phyloP scores from a whole-genome alignment of 371 early-diverging fungal genomes.

The Haplosporangium sp. region DNA sequence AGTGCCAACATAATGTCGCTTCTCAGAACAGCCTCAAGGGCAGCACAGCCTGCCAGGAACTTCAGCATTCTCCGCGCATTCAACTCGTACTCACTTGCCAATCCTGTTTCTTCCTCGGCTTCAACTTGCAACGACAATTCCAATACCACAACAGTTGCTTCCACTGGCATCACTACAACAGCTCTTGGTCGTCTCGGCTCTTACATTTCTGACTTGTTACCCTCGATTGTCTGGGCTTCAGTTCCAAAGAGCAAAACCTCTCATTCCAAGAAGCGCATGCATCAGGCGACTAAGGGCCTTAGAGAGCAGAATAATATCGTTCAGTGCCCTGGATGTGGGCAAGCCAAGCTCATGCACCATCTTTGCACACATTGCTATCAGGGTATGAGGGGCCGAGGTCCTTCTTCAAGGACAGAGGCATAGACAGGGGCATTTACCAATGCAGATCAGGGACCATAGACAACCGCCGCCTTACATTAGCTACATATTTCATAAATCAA shows the following conservation, averaged over 20 bases:
- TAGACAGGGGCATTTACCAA: not conserved
- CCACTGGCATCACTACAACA: slow-evolving; percentile 36
- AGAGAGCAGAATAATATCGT: slow-evolving; percentile 79
- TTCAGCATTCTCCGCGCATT: slow-evolving; percentile 34
- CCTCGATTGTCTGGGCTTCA: slow-evolving; percentile 75
- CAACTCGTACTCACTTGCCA: slow-evolving; percentile 30
- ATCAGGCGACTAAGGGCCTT: slow-evolving; percentile 84
- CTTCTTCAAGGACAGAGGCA: slow-evolving; percentile 34
- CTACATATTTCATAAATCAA: not conserved
- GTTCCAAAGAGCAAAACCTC: slow-evolving; percentile 91
- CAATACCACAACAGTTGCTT: slow-evolving; percentile 15
- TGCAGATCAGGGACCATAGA: not conserved
- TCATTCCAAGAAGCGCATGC: slow-evolving; percentile 89
- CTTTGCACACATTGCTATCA: slow-evolving; percentile 82
- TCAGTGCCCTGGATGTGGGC: slow-evolving; percentile 81
- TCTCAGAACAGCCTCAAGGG: slow-evolving; percentile 27
- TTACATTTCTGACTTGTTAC: slow-evolving; percentile 52
- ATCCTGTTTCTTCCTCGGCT: slow-evolving; percentile 5
- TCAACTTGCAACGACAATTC: slow-evolving; percentile 5
- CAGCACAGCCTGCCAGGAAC: slow-evolving; percentile 30
- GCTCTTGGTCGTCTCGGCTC: slow-evolving; percentile 49
- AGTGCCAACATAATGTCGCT: slow-evolving; percentile 30
- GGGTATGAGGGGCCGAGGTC: slow-evolving; percentile 60
- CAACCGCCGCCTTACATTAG: not conserved
- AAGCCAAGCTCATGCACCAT: slow-evolving; percentile 79